Conservation (phyloP, 2,329 filamentous ascomycete genomes). For the Cordyceps cateniannulata region DNA sequence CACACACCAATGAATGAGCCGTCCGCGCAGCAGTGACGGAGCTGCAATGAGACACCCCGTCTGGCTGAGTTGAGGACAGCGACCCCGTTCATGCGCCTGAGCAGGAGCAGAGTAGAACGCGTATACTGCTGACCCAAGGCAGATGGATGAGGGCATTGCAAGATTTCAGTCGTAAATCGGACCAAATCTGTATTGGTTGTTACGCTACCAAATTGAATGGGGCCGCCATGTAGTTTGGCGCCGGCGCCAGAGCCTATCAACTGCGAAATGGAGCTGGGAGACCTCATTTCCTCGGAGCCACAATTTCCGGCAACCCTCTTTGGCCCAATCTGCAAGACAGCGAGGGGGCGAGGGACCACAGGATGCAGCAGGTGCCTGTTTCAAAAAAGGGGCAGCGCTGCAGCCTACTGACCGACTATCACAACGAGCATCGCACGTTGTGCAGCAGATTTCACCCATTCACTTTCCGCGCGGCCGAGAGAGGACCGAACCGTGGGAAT, state of each 20-base stretch:
- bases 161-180: constrained; percentile 9
- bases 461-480: not conserved
- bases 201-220: constrained; percentile 8
- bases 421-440: not conserved
- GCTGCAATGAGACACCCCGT: too few relatives aligned
- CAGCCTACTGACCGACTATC: not conserved
- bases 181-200: constrained; percentile 7
- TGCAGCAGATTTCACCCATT: too few relatives aligned
- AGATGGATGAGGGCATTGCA: not conserved
- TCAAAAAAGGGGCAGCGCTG: constrained; percentile 3
- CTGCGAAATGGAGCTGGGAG: not conserved
- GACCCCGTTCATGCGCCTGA: too few relatives aligned
- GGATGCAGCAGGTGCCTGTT: not conserved
- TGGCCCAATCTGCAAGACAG: not conserved
- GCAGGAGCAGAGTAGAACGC: too few relatives aligned
- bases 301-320: not conserved
- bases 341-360: not conserved
- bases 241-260: not conserved
- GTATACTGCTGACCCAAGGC: not conserved
- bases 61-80: too few relatives aligned
- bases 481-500: not conserved
- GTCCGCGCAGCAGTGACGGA: too few relatives aligned
- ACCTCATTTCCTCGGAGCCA: constrained; percentile 4
- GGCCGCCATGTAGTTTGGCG: not conserved
- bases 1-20: not conserved